Conservation (phyloP, 495 filamentous ascomycete genomes). For the Talaromyces stipitatus region DNA sequence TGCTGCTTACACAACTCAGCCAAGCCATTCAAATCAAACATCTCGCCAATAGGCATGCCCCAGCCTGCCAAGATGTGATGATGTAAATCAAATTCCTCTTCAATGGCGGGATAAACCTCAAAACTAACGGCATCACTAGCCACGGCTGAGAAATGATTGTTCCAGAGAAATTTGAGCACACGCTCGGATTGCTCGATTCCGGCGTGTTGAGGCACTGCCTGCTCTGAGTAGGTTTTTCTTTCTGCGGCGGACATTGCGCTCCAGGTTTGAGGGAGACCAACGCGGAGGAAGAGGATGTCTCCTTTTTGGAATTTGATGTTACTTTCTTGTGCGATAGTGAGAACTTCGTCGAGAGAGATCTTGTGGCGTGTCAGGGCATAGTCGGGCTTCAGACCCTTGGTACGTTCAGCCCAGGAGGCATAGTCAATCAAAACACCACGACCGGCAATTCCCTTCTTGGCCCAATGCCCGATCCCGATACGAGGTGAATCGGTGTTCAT, state of each 20-base stretch:
- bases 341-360: slow-evolving; percentile 49
- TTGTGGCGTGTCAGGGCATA: slow-evolving; percentile 48
- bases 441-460: slow-evolving; percentile 45
- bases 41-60: slow-evolving; percentile 59
- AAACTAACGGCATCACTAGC: slow-evolving; percentile 60
- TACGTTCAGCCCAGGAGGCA: slow-evolving; percentile 36
- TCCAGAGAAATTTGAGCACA: slow-evolving; percentile 60
- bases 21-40: slow-evolving; percentile 54
- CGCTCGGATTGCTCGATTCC: slow-evolving; percentile 58
- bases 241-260: slow-evolving; percentile 29
- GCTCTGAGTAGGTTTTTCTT: slow-evolving; percentile 28
- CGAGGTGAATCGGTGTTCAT: slow-evolving; percentile 40
- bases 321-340: slow-evolving; percentile 44
- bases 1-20: slow-evolving; percentile 43
- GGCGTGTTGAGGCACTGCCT: slow-evolving; percentile 42
- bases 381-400: slow-evolving; percentile 40
- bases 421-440: slow-evolving; percentile 51
- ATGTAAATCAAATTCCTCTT: slow-evolving; percentile 48
- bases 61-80: slow-evolving; percentile 60
- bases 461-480: slow-evolving; percentile 44
- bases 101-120: slow-evolving; percentile 50
- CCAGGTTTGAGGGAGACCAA: slow-evolving; percentile 48
- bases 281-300: slow-evolving; percentile 71
- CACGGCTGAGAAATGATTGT: slow-evolving; percentile 61
- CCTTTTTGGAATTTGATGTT: slow-evolving; percentile 50